A percentile compares a stretch with the other conserved stretches of the same genome.
These are phyloP conservation scores for Thalassiosira mediterranea DNA, from an alignment of 352 stramenopile genomes.

Conservation along the genomic window DNA sequence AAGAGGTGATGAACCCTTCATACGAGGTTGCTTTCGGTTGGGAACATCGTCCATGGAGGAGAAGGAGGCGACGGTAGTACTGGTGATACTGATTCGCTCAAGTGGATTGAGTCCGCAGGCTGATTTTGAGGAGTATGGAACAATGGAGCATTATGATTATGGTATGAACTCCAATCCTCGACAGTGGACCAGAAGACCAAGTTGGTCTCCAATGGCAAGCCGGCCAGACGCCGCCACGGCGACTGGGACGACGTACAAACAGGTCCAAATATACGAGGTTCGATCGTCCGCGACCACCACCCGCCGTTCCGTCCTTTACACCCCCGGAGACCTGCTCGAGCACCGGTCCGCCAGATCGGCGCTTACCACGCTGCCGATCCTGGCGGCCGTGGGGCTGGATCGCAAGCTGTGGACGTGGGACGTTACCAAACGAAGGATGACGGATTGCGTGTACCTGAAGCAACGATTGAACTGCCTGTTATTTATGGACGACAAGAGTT, in stretches of 20 bases:
- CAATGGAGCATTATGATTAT: no score
- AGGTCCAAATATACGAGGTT: constrained; percentile 81
- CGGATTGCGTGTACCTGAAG: constrained; percentile 84
- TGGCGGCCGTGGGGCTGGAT: constrained; percentile 91
- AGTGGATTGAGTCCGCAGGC: no score
- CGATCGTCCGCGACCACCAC: constrained; percentile 54
- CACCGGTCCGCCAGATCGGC: no score
- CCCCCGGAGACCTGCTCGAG: constrained; percentile 64
- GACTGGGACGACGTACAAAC: constrained; percentile 75
- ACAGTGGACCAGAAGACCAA: no score
- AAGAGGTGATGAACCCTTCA: no score
- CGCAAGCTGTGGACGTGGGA: constrained; percentile 93
- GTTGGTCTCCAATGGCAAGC: no score
- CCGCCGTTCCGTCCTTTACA: constrained; percentile 83
- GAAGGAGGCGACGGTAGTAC: not conserved
- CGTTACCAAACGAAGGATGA: constrained; percentile 84
- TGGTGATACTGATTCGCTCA: no score
- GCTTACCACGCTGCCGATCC: constrained; percentile 87
- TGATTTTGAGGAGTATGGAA: no score
- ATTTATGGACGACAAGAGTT: constrained; percentile 87
- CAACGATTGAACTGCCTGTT: constrained; percentile 90
- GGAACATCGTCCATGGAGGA: no score
- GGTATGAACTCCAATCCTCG: no score
- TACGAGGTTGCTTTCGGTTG: no score
- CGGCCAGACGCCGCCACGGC: no score